Percentiles rank a stretch among this genome's conserved stretches.
Conservation (phyloP, 1,284 basidiomycete species). For the Apiotrichum porosum region DNA sequence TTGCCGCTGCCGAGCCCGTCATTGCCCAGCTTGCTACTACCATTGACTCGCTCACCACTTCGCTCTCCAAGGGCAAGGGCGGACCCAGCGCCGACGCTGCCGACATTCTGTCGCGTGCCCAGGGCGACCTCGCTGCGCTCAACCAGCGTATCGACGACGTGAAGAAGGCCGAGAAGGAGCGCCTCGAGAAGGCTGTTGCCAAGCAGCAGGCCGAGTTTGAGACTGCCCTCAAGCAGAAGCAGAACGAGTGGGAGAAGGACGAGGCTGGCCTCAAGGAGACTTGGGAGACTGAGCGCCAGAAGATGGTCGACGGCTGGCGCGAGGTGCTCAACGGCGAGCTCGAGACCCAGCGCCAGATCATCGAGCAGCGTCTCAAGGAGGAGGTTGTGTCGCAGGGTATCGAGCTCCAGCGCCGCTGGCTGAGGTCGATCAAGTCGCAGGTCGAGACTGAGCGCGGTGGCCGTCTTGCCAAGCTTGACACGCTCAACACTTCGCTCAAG, state of each 20-base stretch:
- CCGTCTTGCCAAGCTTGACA: conserved; percentile 87
- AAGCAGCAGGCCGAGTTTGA: conserved; percentile 81
- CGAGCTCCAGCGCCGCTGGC: conserved; percentile 94
- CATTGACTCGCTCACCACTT: conserved; percentile 86
- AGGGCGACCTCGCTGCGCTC: conserved; percentile 76
- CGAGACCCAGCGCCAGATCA: conserved; percentile 81
- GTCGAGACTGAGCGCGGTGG: conserved; percentile 97
- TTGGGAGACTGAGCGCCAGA: conserved; percentile 72
- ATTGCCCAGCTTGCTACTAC: conserved; percentile 86
- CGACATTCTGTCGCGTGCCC: conserved; percentile 56
- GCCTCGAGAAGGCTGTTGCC: conserved; percentile 73
- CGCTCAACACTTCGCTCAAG: conserved; percentile 84
- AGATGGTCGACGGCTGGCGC: conserved; percentile 73
- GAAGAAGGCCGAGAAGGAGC: conserved; percentile 71
- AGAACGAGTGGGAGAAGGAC: conserved; percentile 78
- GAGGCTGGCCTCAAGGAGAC: conserved; percentile 80
- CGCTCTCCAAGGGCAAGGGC: conserved; percentile 63
- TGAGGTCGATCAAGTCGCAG: conserved; percentile 88
- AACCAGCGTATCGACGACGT: conserved; percentile 72
- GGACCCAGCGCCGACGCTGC: conserved; percentile 61
- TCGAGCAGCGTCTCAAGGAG: conserved; percentile 88
- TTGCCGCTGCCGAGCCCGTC: conserved; percentile 76
- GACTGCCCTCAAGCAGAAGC: conserved; percentile 71
- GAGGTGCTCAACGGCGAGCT: conserved; percentile 83
- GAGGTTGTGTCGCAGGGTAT: conserved; percentile 96